Evolutionary conservation across 2,329 filamentous ascomycete species (phyloP).

Genomic region (Neoascochyta sp.): DNA sequence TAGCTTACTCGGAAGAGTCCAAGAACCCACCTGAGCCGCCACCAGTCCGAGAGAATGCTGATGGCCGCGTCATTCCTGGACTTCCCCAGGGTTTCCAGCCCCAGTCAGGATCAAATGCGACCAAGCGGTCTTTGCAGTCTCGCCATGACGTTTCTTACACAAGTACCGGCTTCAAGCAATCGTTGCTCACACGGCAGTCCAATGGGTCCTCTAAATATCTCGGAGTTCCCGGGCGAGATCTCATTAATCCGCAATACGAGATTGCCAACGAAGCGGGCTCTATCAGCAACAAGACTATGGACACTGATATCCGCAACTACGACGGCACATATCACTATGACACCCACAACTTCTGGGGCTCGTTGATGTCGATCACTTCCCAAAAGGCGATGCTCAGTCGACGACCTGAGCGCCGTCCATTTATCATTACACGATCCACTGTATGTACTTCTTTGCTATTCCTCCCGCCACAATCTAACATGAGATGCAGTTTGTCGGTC

Average conservation of each 20-base stretch:
- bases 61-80: conserved; percentile 60
- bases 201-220: conserved; percentile 39
- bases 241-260: conserved; percentile 62
- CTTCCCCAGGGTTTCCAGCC: conserved; percentile 68
- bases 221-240: conserved; percentile 61
- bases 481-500: conserved; percentile 57
- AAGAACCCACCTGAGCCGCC: conserved; percentile 62
- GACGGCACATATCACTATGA: conserved; percentile 68
- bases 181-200: conserved; percentile 14
- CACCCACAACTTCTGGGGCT: conserved; percentile 71
- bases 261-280: conserved; percentile 55
- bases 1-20: conserved; percentile 37
- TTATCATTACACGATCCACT: conserved; percentile 72
- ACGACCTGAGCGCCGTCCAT: conserved; percentile 59
- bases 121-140: conserved; percentile 10
- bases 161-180: conserved; percentile 10
- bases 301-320: conserved; percentile 64
- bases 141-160: conserved; percentile 4
- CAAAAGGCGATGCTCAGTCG: conserved; percentile 64
- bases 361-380: conserved; percentile 67
- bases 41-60: conserved; percentile 57
- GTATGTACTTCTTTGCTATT: conserved; percentile 15
- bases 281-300: conserved; percentile 51
- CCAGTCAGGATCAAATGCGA: conserved; percentile 11
- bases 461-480: too few relatives aligned